Percentiles rank a stretch among this genome's conserved stretches.
Evolutionary conservation across 2,329 filamentous ascomycete species (phyloP).

Genomic region (Aureobasidium pullulans): DNA sequence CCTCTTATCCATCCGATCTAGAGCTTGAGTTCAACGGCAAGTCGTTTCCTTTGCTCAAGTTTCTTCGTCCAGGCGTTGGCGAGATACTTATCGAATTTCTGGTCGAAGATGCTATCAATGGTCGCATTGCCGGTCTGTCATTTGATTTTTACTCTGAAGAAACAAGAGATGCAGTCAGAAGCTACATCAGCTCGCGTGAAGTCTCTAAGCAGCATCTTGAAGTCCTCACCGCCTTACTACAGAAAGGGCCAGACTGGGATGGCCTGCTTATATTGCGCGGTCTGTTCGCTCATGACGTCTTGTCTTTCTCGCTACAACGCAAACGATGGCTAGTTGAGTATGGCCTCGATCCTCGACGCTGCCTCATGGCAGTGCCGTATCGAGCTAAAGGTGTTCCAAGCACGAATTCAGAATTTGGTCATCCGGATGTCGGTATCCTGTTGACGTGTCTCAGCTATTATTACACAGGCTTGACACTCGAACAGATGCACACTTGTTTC

Average conservation of each 20-base stretch:
- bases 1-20: conserved; percentile 38
- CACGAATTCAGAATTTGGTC: conserved; percentile 57
- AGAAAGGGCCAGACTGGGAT: neutral
- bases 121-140: conserved; percentile 14
- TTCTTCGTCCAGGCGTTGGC: conserved; percentile 40
- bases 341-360: conserved; percentile 37
- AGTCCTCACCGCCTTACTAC: neutral
- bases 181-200: neutral
- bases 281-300: conserved; percentile 52
- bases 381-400: conserved; percentile 58
- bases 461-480: conserved; percentile 47
- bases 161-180: neutral
- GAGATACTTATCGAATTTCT: conserved; percentile 24
- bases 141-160: neutral
- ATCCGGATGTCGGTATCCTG: conserved; percentile 59
- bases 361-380: conserved; percentile 60
- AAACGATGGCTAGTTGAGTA: conserved; percentile 63
- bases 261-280: conserved; percentile 54
- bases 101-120: conserved; percentile 27
- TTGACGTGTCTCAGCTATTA: conserved; percentile 63
- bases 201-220: neutral
- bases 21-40: conserved; percentile 40
- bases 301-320: conserved; percentile 51
- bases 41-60: conserved; percentile 49
- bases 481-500: conserved; percentile 36